Conservation (phyloP, 192 early-diverging fungal genomes). For the Thamnidium elegans region DNA sequence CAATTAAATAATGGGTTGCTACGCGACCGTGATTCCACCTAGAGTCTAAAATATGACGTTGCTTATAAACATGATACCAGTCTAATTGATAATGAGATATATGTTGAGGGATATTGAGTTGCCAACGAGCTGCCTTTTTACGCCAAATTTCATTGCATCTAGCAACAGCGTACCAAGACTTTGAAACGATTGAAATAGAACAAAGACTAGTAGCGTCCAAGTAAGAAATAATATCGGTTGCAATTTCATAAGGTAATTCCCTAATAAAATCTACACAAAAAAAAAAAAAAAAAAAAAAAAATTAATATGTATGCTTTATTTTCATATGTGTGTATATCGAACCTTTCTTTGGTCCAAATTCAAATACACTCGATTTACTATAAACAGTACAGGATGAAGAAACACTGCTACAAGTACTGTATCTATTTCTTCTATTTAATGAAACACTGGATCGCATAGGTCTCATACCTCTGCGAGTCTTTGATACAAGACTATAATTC, state of each 20-base stretch:
- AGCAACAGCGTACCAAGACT: constrained; percentile 63
- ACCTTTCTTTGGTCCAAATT: too few species aligned
- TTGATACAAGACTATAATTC: not conserved
- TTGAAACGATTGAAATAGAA: constrained; percentile 59
- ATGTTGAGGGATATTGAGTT: not conserved
- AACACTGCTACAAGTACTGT: too few species aligned
- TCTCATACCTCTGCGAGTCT: not conserved
- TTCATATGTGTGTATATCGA: not conserved
- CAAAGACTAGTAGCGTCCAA: constrained; percentile 60
- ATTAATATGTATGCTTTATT: too few species aligned
- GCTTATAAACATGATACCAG: constrained; percentile 74
- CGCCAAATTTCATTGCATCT: constrained; percentile 76
- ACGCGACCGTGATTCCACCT: constrained; percentile 55
- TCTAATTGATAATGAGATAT: constrained; percentile 34
- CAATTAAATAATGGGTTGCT: constrained; percentile 56
- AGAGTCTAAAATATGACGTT: constrained; percentile 63
- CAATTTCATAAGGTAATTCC: constrained; percentile 72
- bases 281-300: too few species aligned
- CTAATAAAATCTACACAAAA: constrained; percentile 53
- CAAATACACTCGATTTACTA: too few species aligned
- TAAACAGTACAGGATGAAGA: too few species aligned
- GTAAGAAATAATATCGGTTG: constrained; percentile 61
- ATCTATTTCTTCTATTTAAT: too few species aligned
- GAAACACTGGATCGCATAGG: not conserved
- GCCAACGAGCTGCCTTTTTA: constrained; percentile 47